Base-by-base conservation (phyloP, 192 early-diverging fungal species). In the Gonapodya prolifera region DNA sequence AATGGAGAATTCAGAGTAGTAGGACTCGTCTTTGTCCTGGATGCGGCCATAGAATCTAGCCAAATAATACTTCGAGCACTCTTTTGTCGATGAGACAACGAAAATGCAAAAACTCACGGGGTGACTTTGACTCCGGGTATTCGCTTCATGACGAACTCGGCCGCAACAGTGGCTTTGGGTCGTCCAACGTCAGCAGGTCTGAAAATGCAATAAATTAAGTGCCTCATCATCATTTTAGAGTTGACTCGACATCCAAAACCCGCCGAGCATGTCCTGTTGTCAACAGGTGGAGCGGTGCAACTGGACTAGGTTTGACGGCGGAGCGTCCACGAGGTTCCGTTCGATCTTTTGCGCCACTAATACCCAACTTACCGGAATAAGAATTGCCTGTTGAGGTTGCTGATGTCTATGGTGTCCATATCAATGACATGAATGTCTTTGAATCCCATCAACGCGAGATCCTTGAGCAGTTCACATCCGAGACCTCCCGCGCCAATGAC, bases 11-110 rank as follows among this genome's bases (percentile, higher is more conserved):
- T 93, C 89, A 30, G 83, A 82, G 80, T 99, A 99, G 82, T 94
- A 99, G 75, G 95, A 94, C 69, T 92, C 89, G 76, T 96, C 91
- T 86, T 96, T 97, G 80, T 99, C 97, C 85, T 99, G 95, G 77
- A 99, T 99, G 71, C 92, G 92, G 77, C 93, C 92, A 85, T 89
- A 93, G 79, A 88, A 89, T 34, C 90, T 91, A 77, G 29, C 75
- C 13, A 31, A 1, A 16, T 18, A 29, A 71, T 2, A 23, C 31
- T 35, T 30, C 69, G 74, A 73, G 71, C 71, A 23, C 45, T n/a
- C 45, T 8, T n/a, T n/a, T 69, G 45, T 8, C 45, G 45, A 69
- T 69, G 45, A 8, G 45, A 2, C 1, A 31, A 30, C 29, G n/a
- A 16, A 1, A 29, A 69, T 28, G 83, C 1, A 16, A 33, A 70